phyloP scores from a whole-genome alignment of 345 rosid genomes.

The Eucalyptus cloeziana region DNA sequence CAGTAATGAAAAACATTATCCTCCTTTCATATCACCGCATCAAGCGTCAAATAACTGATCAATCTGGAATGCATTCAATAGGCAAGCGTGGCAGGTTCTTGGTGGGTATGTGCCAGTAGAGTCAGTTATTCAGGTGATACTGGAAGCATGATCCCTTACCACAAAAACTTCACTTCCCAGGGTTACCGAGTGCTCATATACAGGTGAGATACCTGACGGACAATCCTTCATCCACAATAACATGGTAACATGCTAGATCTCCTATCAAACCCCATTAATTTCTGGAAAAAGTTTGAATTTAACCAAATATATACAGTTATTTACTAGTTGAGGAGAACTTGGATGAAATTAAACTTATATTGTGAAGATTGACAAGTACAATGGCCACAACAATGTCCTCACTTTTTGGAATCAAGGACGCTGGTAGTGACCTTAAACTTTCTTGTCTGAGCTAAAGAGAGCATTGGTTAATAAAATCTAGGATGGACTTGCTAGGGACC shows the following conservation, averaged over 20 bases:
- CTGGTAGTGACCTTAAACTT: background rate
- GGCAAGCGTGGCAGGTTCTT: slow-evolving; percentile 3
- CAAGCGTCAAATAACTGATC: background rate
- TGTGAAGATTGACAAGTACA: background rate
- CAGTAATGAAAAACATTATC: slow-evolving; percentile 1
- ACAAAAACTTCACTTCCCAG: slow-evolving; percentile 6
- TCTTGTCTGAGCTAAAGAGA: background rate
- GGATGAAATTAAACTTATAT: background rate
- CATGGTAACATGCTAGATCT: background rate
- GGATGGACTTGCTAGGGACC: background rate
- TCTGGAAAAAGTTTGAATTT: background rate
- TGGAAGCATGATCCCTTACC: slow-evolving; percentile 27
- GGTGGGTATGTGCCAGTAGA: background rate
- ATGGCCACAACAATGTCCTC: background rate
- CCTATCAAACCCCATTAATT: background rate
- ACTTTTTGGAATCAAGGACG: background rate
- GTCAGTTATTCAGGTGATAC: background rate
- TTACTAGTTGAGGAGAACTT: background rate
- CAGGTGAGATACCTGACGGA: slow-evolving; percentile 1
- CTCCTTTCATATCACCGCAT: background rate
- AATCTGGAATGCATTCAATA: background rate
- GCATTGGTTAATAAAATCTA: background rate
- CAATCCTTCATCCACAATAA: background rate
- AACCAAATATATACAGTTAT: rapidly evolving
- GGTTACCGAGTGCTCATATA: slow-evolving; percentile 29